These are phyloP conservation scores for Daedaleopsis sinensis DNA, from an alignment of 768 basidiomycete species.

Conservation along the genomic window DNA sequence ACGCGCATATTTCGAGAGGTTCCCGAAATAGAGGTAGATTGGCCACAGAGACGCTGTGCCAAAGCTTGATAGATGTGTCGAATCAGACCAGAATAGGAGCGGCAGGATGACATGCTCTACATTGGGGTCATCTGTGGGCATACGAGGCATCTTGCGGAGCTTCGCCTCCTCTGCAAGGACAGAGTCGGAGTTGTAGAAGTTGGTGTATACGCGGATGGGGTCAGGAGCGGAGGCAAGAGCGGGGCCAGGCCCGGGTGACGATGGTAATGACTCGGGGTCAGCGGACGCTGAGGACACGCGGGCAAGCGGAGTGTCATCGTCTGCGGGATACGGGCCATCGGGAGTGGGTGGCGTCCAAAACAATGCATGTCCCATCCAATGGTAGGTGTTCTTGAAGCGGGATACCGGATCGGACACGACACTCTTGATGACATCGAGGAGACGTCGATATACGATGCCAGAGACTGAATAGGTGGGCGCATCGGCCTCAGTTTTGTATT, in stretches of 20 bases:
- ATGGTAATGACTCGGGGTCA: neutral
- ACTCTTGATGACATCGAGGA: constrained; percentile 5
- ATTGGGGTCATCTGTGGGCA: neutral
- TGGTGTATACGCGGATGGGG: constrained; percentile 16
- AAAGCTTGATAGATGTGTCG: constrained; percentile 31
- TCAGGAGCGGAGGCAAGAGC: neutral
- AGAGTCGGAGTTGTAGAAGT: constrained; percentile 20
- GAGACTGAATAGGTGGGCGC: constrained; percentile 34
- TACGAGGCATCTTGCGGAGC: constrained; percentile 9
- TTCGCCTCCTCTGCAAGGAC: constrained; percentile 12
- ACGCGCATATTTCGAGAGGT: constrained; percentile 43
- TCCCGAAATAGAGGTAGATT: constrained; percentile 42
- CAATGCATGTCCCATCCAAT: neutral
- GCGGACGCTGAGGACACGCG: neutral
- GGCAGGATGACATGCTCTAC: constrained; percentile 14
- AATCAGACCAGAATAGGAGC: constrained; percentile 30
- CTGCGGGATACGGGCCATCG: neutral
- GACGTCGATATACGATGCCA: constrained; percentile 30
- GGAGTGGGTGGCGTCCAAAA: constrained; percentile 1
- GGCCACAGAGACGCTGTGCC: constrained; percentile 40
- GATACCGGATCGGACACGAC: neutral
- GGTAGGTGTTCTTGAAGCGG: neutral
- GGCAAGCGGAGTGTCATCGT: neutral
- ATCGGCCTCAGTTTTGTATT: constrained; percentile 21
- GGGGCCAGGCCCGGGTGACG: neutral